These are phyloP conservation scores for Cochlearia excelsa DNA, from an alignment of 345 rosid genomes.

Conservation along the genomic window DNA sequence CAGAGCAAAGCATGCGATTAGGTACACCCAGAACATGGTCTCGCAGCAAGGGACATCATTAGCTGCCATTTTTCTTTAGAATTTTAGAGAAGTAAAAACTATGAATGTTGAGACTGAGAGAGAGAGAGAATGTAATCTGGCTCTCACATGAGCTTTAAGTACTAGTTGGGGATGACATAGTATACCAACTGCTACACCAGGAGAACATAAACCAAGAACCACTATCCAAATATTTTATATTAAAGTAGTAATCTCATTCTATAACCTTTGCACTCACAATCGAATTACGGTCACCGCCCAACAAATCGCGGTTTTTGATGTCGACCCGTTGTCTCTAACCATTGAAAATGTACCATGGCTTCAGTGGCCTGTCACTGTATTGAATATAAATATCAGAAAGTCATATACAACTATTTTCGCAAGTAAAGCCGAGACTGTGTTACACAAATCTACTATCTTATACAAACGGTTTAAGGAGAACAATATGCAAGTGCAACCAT, in stretches of 20 bases:
- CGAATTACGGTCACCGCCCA: background rate
- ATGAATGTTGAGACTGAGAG: slow-evolving; percentile 23
- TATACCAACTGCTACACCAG: slow-evolving; percentile 40
- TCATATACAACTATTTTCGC: slow-evolving; percentile 9
- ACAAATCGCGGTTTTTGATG: slow-evolving; percentile 2
- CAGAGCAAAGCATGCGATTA: slow-evolving; percentile 48
- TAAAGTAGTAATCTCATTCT: too few relatives aligned
- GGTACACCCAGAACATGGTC: slow-evolving; percentile 77
- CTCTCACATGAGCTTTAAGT: slow-evolving; percentile 19
- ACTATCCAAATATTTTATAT: slow-evolving; percentile 21
- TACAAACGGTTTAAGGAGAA: slow-evolving; percentile 6
- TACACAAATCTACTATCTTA: background rate
- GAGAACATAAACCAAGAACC: slow-evolving; percentile 25
- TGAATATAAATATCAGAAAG: background rate
- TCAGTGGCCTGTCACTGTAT: too few relatives aligned
- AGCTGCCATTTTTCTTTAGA: slow-evolving; percentile 59
- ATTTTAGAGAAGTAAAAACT: background rate
- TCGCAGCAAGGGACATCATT: slow-evolving; percentile 86
- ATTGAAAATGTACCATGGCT: background rate
- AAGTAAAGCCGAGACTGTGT: background rate
- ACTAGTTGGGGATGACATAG: slow-evolving; percentile 19
- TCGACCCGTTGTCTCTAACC: background rate
- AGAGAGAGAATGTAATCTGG: background rate
- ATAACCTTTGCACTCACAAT: background rate
- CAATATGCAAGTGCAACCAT: background rate